Evolutionary conservation across 2,329 filamentous ascomycete species (phyloP).

Genomic region (Beauveria pseudobassiana): DNA sequence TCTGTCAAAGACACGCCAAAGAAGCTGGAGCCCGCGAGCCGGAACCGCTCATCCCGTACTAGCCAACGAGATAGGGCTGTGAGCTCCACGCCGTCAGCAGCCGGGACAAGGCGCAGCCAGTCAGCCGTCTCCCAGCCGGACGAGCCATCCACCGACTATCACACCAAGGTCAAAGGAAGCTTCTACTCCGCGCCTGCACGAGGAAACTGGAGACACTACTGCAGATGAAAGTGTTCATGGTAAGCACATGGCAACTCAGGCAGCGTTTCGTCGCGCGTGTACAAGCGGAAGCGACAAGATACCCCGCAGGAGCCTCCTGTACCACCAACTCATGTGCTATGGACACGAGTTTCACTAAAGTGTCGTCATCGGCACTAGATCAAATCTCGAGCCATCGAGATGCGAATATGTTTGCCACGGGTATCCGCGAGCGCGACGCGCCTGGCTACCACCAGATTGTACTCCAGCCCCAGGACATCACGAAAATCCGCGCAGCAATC

Average conservation of each 20-base stretch:
- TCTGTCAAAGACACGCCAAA: slow-evolving; percentile 12
- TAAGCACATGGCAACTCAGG: slow-evolving; percentile 30
- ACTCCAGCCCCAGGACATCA: slow-evolving; percentile 68
- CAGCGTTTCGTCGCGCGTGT: slow-evolving; percentile 29
- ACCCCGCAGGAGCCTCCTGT: slow-evolving; percentile 38
- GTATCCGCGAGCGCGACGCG: slow-evolving; percentile 66
- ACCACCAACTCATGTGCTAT: slow-evolving; percentile 61
- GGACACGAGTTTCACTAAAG: slow-evolving; percentile 68
- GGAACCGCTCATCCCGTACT: slow-evolving; percentile 29
- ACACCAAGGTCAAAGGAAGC: slow-evolving; percentile 50
- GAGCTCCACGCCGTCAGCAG: slow-evolving; percentile 29
- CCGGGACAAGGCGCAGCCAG: slow-evolving; percentile 33
- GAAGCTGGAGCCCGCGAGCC: slow-evolving; percentile 15
- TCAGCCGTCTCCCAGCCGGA: slow-evolving; percentile 40
- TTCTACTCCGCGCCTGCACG: slow-evolving; percentile 44
- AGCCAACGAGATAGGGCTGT: slow-evolving; percentile 27
- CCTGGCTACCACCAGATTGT: slow-evolving; percentile 70
- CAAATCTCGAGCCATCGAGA: slow-evolving; percentile 70
- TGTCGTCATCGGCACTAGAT: slow-evolving; percentile 65
- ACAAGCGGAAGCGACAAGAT: slow-evolving; percentile 53
- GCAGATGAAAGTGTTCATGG: slow-evolving; percentile 44
- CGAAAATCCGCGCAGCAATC: slow-evolving; percentile 68
- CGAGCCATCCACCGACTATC: slow-evolving; percentile 38
- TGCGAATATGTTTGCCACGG: slow-evolving; percentile 71
- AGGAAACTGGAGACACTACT: slow-evolving; percentile 49